Base-by-base conservation (phyloP, 140 eudicot species). In the Cichorium intybus region DNA sequence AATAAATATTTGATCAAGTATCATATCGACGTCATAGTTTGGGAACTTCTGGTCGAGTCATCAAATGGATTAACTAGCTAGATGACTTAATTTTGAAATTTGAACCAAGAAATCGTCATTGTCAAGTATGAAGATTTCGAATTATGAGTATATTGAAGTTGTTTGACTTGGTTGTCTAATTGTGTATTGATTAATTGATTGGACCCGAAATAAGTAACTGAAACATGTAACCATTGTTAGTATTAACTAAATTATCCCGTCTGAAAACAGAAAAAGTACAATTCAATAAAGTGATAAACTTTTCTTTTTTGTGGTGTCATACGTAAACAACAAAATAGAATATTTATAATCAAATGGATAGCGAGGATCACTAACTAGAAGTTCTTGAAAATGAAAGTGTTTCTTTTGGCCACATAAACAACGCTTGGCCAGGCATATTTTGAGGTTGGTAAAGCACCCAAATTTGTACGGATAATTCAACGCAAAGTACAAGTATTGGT, bases 361-460 rank as follows among this genome's bases (percentile, higher is more conserved):
- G 58, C 14, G 14, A 34, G 64, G 54, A 46, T 11, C 57, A 45
- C 16, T 24, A 56, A 12, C 37, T 16, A 69, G 58, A 69, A 69
- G 52, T 57, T 46, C 6, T 21, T 46, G 54, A 22, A 31, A 54
- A 29, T 28, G 76, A 17, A 21, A 49, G 62, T 48, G n/a, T 22
- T 47, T 51, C 15, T 60, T 26, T 65, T 57, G 62, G 61, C 73
- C 67, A 70, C 75, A 59, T 70, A 26, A 48, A 22, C 41, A 46
- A 48, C 34, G 61, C 24, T 70, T 70, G 75, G 75, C 27, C 41
- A 60, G 23, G 22, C 54, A 60, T 59, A 23, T 16, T 29, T 70
- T 21, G 48, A 46, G 62, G 68, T 43, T 35, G 39, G 49, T n/a
- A 33, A 54, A 48, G 49, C 47, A 64, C 47, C 56, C 29, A 39